Base-by-base conservation (phyloP, 2,329 filamentous ascomycete species). In the Trichoderma breve region DNA sequence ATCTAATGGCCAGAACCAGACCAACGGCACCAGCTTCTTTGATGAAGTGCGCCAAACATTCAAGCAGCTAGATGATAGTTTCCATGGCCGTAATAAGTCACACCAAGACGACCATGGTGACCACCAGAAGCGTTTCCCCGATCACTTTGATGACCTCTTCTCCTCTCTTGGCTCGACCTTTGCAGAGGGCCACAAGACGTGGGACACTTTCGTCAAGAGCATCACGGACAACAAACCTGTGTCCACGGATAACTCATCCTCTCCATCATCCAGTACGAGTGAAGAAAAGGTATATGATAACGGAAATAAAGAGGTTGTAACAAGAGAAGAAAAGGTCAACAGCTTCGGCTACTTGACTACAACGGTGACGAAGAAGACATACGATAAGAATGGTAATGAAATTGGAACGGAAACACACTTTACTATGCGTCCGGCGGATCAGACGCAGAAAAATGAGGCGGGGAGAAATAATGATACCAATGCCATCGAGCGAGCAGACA, bases 101-200 rank as follows among this genome's bases (percentile, higher is more conserved):
- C 30, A 9, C 3, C 32, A 34, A 34, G 51, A 57, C 1, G 8
- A 64, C 14, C 51, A 55, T n/a, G 34, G 68, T n/a, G 32, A 60
- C 57, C 26, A 60, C 2, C 70, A 51, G n/a, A 71, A 26, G 34
- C 28, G 55, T 14, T 71, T 74, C 30, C 79, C 83, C 2, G 76
- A 80, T 21, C 77, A 80, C 14, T 83, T 84, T 71, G 80, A 83
- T 30, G 84, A 86, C 12, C 75, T 85, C n/a, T 85, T 82, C 71
- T 77, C 78, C 0, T 74, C 79, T 14, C 74, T 85, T 14, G 77
- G 79, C 14, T 83, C 83, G 7, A 79, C 79, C 7, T 81, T 82
- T 63, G 75, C 81, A 30, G 77, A 80, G 11, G 80, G 78, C 1
- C 79, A 82, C 71, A 81, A 79, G 62, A 81, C 84, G 1, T 83